Base-by-base conservation (phyloP, 2,329 filamentous ascomycete genomes). In the Tolypocladium tundrense region DNA sequence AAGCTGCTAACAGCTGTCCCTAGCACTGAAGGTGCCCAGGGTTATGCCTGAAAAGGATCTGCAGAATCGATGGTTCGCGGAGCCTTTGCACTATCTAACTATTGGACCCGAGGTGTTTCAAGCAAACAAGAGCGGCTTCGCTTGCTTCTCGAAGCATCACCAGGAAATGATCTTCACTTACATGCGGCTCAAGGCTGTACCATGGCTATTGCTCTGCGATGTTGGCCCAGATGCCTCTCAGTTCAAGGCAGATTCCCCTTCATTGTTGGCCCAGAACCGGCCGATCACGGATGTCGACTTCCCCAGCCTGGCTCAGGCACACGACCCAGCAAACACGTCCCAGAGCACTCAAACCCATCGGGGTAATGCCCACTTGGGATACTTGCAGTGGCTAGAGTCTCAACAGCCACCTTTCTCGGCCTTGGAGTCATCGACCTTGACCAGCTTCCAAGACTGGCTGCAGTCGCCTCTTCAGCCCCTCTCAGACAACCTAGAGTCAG, bases 401-500 rank as follows among this genome's bases (percentile, higher is more conserved):
- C 88, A 89, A 59, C 93, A 97, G 68, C 86, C 87, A 10, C 78
- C 86, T 0, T 75, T 79, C 57, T 74, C 75, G 0, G 70, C 71
- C 8, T 72, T 84, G 5, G 82, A 85, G 66, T 75, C 75, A 19
- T 71, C 74, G 2, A 79, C 78, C 1, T 68, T 85, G 58, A 79
- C 75, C 5, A 82, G 75, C 64, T 82, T 85, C 83, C 95, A 99
- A 68, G 94, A 99, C 71, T 99, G 94, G 79, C 79, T 99, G 13
- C 94, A 99, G 71, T 92, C 92, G 2, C 94, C 94, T 2, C 78
- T 99, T 45, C 95, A 99, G 70, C 94, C 94, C 0, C 79, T 99
- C 16, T 93, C 93, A 0, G 94, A 99, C 72, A 99, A 99, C 65
- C 80, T 99, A 16, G 95, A 99, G 71, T 96, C 91, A 53, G 89